These are phyloP conservation scores for Exophiala bonariae DNA, from an alignment of 2,329 filamentous ascomycete genomes.

Conservation along the genomic window DNA sequence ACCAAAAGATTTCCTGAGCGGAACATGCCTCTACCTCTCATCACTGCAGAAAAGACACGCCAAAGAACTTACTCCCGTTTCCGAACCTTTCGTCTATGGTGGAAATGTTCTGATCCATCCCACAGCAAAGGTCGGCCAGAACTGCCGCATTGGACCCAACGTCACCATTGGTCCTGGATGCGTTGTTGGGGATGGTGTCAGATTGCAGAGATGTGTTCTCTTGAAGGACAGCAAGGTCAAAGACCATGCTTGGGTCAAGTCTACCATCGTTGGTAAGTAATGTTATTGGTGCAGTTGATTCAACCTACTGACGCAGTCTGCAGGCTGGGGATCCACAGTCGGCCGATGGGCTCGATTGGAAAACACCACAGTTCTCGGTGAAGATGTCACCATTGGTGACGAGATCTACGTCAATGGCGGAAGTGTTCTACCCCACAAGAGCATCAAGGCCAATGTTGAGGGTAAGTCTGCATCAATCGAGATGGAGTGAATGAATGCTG, in stretches of 20 bases:
- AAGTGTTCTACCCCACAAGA: constrained; percentile 95
- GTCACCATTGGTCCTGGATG: constrained; percentile 94
- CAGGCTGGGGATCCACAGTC: constrained; percentile 89
- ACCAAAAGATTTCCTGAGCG: constrained; percentile 95
- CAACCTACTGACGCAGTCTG: constrained; percentile 1
- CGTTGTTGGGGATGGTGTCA: constrained; percentile 88
- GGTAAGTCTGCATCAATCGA: constrained; percentile 45
- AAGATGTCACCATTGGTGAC: constrained; percentile 96
- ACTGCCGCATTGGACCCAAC: constrained; percentile 96
- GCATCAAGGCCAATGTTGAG: constrained; percentile 97
- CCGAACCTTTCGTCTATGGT: constrained; percentile 80
- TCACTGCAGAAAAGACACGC: constrained; percentile 87
- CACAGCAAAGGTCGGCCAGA: constrained; percentile 93
- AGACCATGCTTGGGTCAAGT: constrained; percentile 99
- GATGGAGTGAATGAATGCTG: too few relatives aligned
- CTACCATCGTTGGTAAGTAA: constrained; percentile 73
- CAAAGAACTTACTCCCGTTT: constrained; percentile 73
- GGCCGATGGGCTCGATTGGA: constrained; percentile 95
- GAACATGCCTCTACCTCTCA: constrained; percentile 93
- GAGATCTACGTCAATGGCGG: constrained; percentile 99
- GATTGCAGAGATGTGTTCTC: constrained; percentile 88
- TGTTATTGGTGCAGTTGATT: not conserved
- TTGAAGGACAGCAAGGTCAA: constrained; percentile 90
- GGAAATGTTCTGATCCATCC: constrained; percentile 96
- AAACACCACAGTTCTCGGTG: constrained; percentile 96